Base-by-base conservation (phyloP, 2,329 filamentous ascomycete species). In the Penicillium rolfsii region DNA sequence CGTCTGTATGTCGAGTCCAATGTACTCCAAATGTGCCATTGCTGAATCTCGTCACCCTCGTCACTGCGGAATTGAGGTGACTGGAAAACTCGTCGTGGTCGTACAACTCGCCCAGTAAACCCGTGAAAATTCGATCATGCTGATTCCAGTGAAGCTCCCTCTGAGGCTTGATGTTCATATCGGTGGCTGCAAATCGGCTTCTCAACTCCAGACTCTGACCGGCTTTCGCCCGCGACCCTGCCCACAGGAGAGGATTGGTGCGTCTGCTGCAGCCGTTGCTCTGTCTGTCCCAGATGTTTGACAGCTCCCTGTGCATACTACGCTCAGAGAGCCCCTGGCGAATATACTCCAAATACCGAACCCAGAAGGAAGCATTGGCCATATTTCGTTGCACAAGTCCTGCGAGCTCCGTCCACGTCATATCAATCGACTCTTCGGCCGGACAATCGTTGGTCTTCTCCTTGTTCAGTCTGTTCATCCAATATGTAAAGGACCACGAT, bases 51-150 rank as follows among this genome's bases (percentile, higher is more conserved):
- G 26, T 54, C 4, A 61, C 33, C 22, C 16, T 43, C 1, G 55
- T 61, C 16, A 55, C 59, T 2, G 55, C 45, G 5, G 55, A 55
- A 14, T 55, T 45, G n/a, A 58, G 28, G 11, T 52, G 49, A 3
- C 5, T 26, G 1, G 33, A 16, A 14, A 38, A 16, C 14, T 52
- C 33, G 6, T 38, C 49, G 8, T 22, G 19, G 4, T 36, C 49
- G 12, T 33, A 24, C n/a, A 40, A 14, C 12, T 49, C 46, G 12
- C 46, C 46, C 19, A 49, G 46, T 9, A 49, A 22, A 0, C 46
- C 46, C 8, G 46, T 49, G 11, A 49, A 49, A 5, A 49, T 49
- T 8, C 46, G 46, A 22, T 49, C 46, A 33, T 49, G 46, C 7
- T 49, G 46, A 19, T 33, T 49, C 46, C 46, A 49, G 2, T 3